Evolutionary conservation across 163 green algal genomes (phyloP), one percentile per base, ranked within the genome.

Genomic region (Prototheca wickerhamii): DNA sequence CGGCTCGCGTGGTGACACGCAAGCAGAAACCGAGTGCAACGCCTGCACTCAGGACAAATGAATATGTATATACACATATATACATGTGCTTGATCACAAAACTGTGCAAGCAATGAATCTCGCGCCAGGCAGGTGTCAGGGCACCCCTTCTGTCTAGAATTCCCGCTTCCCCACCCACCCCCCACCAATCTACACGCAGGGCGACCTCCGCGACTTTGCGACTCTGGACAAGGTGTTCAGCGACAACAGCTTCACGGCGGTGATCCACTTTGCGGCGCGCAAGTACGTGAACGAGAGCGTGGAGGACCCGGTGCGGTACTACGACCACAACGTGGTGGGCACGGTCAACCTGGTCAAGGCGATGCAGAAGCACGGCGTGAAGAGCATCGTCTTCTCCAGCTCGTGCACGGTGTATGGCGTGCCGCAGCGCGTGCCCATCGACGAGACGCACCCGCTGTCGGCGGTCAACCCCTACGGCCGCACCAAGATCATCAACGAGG

Each of bases 231-330:
- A 81, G 40, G 50, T 88, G 1, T 92, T 94, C 55, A 67, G 60
- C 3, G 54, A 61, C 20, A 68, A 86, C 58, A 86, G 80, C 63
- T 95, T 94, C 70, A 84, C 95, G 69, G 87, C 88, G 7, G 87
- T 96, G 3, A 96, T 99, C 61, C 94, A 99, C 76, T 99, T 99
- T 85, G 94, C 94, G 46, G 94, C 90, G 25, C 87, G 89, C 70
- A 99, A 99, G 78, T 94, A 95, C 15, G 93, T 99, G 25, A 94
- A 94, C 4, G 94, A 99, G 76, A 89, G 70, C 33, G 91, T 99
- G 42, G 74, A 89, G 33, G 84, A 94, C 67, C 94, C 94, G 0
- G 76, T 97, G 54, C 74, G 86, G 64, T 98, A 99, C 78, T 99
- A 98, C 81, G 70, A 83, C 60, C 96, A 98, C 87, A 99, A 99